These are phyloP conservation scores for Paramecium pentaurelia DNA, from an alignment of 73 alveolate genomes.

Conservation along the genomic window DNA sequence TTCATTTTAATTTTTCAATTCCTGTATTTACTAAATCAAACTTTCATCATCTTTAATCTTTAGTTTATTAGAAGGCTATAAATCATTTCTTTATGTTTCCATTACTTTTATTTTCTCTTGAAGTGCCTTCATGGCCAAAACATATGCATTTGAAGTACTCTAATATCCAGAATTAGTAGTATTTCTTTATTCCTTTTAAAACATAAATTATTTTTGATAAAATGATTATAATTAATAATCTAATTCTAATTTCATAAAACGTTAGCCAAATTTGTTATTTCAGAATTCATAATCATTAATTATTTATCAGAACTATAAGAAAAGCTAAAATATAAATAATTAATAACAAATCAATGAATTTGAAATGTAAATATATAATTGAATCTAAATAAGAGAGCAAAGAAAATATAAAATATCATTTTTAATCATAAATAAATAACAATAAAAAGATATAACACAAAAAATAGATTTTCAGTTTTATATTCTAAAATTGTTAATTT, in stretches of 20 bases:
- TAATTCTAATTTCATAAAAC: background rate
- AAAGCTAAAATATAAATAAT: background rate
- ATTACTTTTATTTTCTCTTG: background rate
- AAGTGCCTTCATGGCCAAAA: slow-evolving; percentile 20
- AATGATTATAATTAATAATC: background rate
- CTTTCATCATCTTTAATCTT: background rate
- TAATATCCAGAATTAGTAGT: background rate
- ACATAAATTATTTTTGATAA: background rate
- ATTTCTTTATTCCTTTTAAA: background rate
- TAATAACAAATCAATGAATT: no score
- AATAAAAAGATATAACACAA: no score
- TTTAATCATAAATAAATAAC: no score
- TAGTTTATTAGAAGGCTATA: background rate
- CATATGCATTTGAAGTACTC: background rate
- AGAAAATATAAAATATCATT: no score
- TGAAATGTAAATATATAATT: no score
- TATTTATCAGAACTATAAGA: background rate
- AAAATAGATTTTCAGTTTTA: no score
- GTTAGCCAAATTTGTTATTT: background rate
- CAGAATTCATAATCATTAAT: background rate
- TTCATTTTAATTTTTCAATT: background rate
- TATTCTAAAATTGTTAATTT: no score
- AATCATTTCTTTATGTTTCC: background rate
- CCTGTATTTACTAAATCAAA: background rate
- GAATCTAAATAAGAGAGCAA: no score